phyloP scores from a whole-genome alignment of 805 yeast species.

The Torulaspora delbrueckii region DNA sequence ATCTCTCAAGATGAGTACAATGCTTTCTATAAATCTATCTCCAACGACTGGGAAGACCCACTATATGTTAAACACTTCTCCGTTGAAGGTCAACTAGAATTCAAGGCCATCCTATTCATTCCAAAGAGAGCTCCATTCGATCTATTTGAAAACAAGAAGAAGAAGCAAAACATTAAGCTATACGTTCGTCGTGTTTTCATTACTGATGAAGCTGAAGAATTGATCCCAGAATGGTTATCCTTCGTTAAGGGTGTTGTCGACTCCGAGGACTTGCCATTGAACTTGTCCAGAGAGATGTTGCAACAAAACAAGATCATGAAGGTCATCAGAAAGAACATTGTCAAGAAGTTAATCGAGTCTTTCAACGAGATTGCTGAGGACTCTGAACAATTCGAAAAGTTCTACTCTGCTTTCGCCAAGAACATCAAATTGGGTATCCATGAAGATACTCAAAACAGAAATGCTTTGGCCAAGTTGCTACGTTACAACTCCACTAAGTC shows the following conservation, averaged over 20 bases:
- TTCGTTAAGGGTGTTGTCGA: slow-evolving; percentile 99
- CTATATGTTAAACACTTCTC: slow-evolving; percentile 99
- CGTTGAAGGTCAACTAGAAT: slow-evolving; percentile 99
- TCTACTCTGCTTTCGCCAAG: slow-evolving; percentile 97
- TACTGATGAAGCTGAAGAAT: slow-evolving; percentile 98
- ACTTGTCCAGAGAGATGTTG: slow-evolving; percentile 99
- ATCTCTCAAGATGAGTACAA: slow-evolving; percentile 98
- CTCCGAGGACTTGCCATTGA: slow-evolving; percentile 98
- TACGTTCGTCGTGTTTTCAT: slow-evolving; percentile 99
- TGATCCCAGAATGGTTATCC: slow-evolving; percentile 97
- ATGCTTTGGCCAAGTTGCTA: slow-evolving; percentile 88
- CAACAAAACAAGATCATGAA: slow-evolving; percentile 99
- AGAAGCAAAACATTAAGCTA: slow-evolving; percentile 97
- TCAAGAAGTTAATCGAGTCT: slow-evolving; percentile 96
- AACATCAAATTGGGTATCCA: slow-evolving; percentile 98
- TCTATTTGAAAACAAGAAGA: slow-evolving; percentile 96
- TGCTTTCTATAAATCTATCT: slow-evolving; percentile 97
- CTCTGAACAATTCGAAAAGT: slow-evolving; percentile 95
- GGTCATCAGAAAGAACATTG: slow-evolving; percentile 98
- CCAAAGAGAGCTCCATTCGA: slow-evolving; percentile 99
- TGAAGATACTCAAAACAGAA: slow-evolving; percentile 98
- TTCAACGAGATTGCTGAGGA: slow-evolving; percentile 99
- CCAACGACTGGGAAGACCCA: slow-evolving; percentile 99
- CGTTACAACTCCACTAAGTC: slow-evolving; percentile 97
- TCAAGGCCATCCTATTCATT: slow-evolving; percentile 93